Conservation (phyloP, 2,329 filamentous ascomycete genomes). For the Aspergillus latus region DNA sequence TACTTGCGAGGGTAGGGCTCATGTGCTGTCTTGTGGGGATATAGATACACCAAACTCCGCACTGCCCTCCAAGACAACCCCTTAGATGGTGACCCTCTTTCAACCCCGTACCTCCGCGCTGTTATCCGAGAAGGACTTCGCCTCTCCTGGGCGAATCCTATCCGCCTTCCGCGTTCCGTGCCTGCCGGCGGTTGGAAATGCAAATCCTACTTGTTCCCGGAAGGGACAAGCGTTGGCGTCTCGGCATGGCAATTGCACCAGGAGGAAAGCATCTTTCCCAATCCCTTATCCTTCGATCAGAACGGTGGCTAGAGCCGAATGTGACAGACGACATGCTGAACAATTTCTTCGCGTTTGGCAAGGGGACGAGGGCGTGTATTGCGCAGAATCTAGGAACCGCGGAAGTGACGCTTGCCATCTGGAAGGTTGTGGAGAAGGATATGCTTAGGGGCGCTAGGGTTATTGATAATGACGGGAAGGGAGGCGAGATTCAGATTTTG, state of each 20-base stretch:
- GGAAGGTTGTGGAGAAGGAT: conserved; percentile 44
- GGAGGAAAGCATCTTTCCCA: conserved; percentile 45
- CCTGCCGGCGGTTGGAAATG: conserved; percentile 42
- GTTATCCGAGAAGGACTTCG: conserved; percentile 54
- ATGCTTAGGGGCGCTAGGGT: conserved; percentile 47
- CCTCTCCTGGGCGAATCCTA: conserved; percentile 54
- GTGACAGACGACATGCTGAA: conserved; percentile 41
- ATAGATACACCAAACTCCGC: conserved; percentile 34
- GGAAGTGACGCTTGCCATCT: conserved; percentile 46
- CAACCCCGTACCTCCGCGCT: conserved; percentile 47
- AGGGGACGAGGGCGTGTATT: conserved; percentile 52
- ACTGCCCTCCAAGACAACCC: conserved; percentile 33
- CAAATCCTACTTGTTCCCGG: conserved; percentile 41
- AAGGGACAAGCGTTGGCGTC: conserved; percentile 48
- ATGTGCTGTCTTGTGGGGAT: background rate
- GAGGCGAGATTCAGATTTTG: conserved; percentile 47
- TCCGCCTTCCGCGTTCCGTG: conserved; percentile 51
- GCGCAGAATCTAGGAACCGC: conserved; percentile 50
- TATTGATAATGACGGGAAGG: conserved; percentile 28
- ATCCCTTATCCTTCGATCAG: conserved; percentile 46
- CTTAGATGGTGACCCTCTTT: conserved; percentile 19
- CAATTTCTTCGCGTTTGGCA: conserved; percentile 52
- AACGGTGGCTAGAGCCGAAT: conserved; percentile 46
- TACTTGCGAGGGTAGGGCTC: background rate
- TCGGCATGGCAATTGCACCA: conserved; percentile 50